phyloP scores from a whole-genome alignment of 306 rosid species.

The Abrus precatorius region DNA sequence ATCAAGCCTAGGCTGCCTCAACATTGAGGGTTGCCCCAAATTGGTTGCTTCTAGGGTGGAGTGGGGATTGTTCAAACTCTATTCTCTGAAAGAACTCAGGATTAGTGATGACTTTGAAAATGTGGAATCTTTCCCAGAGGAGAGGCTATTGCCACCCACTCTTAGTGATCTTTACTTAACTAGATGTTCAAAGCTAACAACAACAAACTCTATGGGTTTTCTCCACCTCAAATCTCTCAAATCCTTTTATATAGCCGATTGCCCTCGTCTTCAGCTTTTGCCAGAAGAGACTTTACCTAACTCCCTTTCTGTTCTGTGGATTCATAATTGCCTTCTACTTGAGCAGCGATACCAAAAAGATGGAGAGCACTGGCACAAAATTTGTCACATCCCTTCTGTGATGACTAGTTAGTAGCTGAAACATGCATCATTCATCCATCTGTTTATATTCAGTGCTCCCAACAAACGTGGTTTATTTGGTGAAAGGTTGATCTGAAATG shows the following conservation, averaged over 20 bases:
- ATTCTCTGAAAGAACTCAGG: neutral
- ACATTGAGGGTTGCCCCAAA: neutral
- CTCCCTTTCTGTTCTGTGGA: neutral
- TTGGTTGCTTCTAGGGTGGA: conserved; percentile 5
- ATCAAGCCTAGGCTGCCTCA: neutral
- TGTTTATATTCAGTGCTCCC: neutral
- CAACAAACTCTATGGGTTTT: conserved; percentile 37
- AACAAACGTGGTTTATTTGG: too few species aligned
- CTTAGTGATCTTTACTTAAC: neutral
- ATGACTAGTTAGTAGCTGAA: neutral
- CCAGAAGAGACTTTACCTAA: conserved; percentile 38
- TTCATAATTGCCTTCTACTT: neutral
- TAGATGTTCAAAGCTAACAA: neutral
- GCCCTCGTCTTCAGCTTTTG: conserved; percentile 36
- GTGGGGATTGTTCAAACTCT: conserved; percentile 43
- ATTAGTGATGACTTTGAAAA: conserved; percentile 25
- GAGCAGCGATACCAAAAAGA: conserved; percentile 6
- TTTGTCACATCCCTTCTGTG: conserved; percentile 23
- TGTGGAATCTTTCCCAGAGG: conserved; percentile 29
- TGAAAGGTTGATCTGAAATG: too few species aligned
- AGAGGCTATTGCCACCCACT: conserved; percentile 35
- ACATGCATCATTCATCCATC: neutral
- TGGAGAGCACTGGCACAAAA: conserved; percentile 36
- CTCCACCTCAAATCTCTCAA: conserved; percentile 45
- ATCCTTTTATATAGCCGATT: fast-evolving